Evolutionary conservation across 768 basidiomycete species (phyloP).

Genomic region (Agaricus sinodeliciosus): DNA sequence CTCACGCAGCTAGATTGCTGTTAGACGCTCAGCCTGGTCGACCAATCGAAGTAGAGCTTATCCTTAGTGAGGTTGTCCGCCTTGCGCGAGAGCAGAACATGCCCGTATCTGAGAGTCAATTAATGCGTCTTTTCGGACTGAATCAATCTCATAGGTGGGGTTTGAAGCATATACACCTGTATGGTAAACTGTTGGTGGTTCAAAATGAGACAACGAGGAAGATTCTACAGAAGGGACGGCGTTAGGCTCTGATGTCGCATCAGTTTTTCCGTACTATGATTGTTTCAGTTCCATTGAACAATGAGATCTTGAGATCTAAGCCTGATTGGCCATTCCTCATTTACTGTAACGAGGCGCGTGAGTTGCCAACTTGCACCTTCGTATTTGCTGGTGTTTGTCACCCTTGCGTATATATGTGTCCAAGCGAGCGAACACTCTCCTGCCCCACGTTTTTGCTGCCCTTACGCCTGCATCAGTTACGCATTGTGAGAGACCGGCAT

Average conservation of each 20-base stretch:
- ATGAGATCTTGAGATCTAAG: too few species aligned
- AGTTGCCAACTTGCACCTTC: not conserved
- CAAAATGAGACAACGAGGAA: slow-evolving; percentile 55
- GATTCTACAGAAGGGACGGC: too few species aligned
- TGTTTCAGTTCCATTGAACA: too few species aligned
- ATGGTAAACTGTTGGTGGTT: slow-evolving; percentile 49
- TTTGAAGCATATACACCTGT: slow-evolving; percentile 55
- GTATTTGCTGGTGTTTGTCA: not conserved
- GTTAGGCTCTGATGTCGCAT: too few species aligned
- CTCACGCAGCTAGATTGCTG: slow-evolving; percentile 55
- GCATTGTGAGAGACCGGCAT: not conserved
- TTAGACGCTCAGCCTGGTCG: slow-evolving; percentile 46
- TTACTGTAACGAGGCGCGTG: not conserved
- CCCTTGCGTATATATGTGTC: not conserved
- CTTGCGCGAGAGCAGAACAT: slow-evolving; percentile 40
- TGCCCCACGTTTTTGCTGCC: not conserved
- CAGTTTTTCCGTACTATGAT: too few species aligned
- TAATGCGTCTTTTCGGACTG: not conserved
- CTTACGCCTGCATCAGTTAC: too few species aligned
- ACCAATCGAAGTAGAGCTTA: slow-evolving; percentile 64
- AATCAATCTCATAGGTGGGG: not conserved
- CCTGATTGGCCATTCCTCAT: too few species aligned
- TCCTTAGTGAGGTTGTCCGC: slow-evolving; percentile 55
- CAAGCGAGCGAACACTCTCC: too few species aligned
- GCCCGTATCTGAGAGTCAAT: slow-evolving; percentile 41